Conservation (phyloP, 805 yeast genomes). For the Candida fluviatilis region DNA sequence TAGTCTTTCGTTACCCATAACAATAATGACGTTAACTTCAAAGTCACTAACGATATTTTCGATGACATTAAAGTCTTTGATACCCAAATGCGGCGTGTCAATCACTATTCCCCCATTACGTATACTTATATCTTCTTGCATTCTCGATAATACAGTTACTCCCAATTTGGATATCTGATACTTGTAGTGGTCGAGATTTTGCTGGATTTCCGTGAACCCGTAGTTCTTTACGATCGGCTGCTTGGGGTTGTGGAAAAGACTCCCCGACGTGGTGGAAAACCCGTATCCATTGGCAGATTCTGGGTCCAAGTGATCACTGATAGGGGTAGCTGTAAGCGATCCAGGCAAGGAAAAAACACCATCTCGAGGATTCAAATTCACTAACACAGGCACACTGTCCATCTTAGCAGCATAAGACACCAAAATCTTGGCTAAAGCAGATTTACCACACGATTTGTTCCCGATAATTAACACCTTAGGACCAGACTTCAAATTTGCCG, state of each 20-base stretch:
- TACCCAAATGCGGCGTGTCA: constrained; percentile 66
- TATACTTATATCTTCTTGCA: constrained; percentile 45
- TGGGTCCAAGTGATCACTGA: constrained; percentile 75
- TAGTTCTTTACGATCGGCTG: constrained; percentile 82
- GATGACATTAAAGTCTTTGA: constrained; percentile 48
- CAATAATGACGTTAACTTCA: constrained; percentile 56
- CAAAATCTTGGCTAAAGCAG: constrained; percentile 65
- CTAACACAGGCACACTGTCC: constrained; percentile 62
- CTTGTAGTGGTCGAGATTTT: constrained; percentile 56
- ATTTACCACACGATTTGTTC: constrained; percentile 68
- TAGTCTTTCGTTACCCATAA: constrained; percentile 73
- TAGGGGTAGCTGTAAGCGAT: constrained; percentile 74
- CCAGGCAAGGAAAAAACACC: constrained; percentile 81
- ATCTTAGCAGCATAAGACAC: constrained; percentile 72
- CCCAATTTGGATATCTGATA: constrained; percentile 47
- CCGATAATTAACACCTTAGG: constrained; percentile 77
- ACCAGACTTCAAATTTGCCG: constrained; percentile 30
- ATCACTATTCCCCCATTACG: constrained; percentile 57
- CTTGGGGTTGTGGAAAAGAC: constrained; percentile 74
- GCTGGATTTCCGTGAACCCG: constrained; percentile 61
- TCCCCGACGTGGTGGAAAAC: constrained; percentile 65
- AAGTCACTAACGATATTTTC: constrained; percentile 58
- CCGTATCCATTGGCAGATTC: constrained; percentile 73
- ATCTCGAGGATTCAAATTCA: constrained; percentile 72
- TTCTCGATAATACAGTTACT: constrained; percentile 42